Evolutionary conservation across 208 protist species (phyloP), one percentile per base, ranked within the genome.

Genomic region (Wallacemonas sp.): DNA sequence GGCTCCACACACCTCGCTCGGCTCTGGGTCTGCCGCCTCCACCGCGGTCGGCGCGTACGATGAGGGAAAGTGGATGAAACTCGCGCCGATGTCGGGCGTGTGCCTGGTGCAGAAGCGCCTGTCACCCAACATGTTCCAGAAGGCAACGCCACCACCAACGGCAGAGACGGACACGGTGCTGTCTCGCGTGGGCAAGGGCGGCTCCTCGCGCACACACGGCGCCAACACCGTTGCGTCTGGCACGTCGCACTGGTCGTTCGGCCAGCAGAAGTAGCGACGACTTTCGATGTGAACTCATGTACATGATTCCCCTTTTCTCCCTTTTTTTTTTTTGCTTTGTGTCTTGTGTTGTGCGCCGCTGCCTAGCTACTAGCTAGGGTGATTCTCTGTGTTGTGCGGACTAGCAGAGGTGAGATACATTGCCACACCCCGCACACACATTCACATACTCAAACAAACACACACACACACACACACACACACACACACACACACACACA

Each of bases 41-140:
- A 33, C 3, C 12, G 46, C 39, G 41, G 24, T 53, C 48, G 42
- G n/a, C 24, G 30, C 41, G 24, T 42, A 58, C 50, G 38, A 55
- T 9, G 50, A 64, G 32, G 57, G 68, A 38, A 48, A 53, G 19
- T 85, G 77, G 71, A 77, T 83, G 69, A 50, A 75, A 22, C 44
- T 81, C 1, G 66, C 66, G 5, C 78, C 83, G 53, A 59, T 92
- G 44, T 83, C 82, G n/a, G 55, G 63, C 2, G 65, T 92, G 45
- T 84, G 83, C 42, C 71, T 92, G 15, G 68, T 92, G 21, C 86
- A 92, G 63, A 67, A 74, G 45, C 66, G 68, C 17, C 5, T 85
- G 63, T 17, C 68, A 44, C 9, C 45, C 61, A 34, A 70, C 66
- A 27, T 1, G 29, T 21, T 8, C 8, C 29, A 17, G 8, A 57